Evolutionary conservation across 306 rosid species (phyloP), one percentile per base, ranked within the genome.

Genomic region (Begonia fuchsioides): DNA sequence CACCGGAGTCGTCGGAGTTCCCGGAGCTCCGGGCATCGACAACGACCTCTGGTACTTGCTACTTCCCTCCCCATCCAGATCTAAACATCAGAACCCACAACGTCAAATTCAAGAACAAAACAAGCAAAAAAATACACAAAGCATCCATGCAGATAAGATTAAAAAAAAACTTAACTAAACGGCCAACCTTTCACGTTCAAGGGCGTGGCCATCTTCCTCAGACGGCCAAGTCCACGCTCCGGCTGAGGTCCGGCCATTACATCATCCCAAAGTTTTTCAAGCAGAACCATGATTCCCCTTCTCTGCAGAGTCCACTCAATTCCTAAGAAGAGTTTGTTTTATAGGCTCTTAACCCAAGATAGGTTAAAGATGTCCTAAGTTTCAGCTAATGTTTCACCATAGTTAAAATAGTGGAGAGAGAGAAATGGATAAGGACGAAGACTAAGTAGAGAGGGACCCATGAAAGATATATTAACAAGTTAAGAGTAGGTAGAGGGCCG

Each of bases 221-320:
- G 83, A 69, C 13, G 63, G 32, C 76, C 94, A 39, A 92, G 97
- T 44, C 98, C 94, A 40, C 78, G 74, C 0, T 85, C 93, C 9
- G 98, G 93, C 17, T 80, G 82, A 65, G 96, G 94, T 6, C 96
- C 98, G 15, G 87, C 94, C 0, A 75, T 64, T 4, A 75, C 61
- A 47, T 85, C 96, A 55, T 85, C 98, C 98, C 98, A 92, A 1
- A 92, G 75, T 69, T 77, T 85, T 17, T 75, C 95, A n/a, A 92
- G 76, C 68, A 85, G 68, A 65, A 60, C 85, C 93, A 71, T 82
- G 13, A 57, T 78, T 1, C n/a, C 32, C 13, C 5, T 44, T 16
- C 12, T 15, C n/a, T 17, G 12, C 7, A 14, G 35, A 26, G 1
- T 26, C 5, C 2, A 26, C 35, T 26, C 7, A 26, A 1, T 1